Conservation (phyloP, 257 asterid species). For the Solanum pinnatisectum region DNA sequence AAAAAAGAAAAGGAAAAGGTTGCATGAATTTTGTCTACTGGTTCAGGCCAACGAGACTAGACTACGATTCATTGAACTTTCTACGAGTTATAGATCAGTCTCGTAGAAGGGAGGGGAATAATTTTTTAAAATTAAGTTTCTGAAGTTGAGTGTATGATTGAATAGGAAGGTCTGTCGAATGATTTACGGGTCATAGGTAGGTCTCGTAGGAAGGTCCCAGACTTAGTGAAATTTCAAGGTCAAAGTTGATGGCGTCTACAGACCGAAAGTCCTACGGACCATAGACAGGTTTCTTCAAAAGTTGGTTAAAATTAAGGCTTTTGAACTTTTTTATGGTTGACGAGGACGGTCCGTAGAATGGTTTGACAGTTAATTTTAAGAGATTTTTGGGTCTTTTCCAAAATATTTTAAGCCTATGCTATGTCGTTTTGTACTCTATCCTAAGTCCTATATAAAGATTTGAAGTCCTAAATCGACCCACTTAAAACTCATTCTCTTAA, state of each 20-base stretch:
- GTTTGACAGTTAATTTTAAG: not conserved
- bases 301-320: not conserved
- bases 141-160: not conserved
- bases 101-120: not conserved
- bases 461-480: no score
- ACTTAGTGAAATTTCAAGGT: not conserved
- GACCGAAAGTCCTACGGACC: not conserved
- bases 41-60: not conserved
- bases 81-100: not conserved
- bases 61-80: not conserved
- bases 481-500: no score
- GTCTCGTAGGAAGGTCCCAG: no score
- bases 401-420: not conserved
- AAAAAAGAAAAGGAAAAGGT: no score
- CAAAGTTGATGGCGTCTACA: not conserved
- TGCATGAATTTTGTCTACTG: not conserved
- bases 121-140: no score
- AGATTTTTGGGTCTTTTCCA: not conserved
- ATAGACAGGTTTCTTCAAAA: not conserved
- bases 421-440: not conserved
- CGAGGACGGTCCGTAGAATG: not conserved
- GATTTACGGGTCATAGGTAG: no score
- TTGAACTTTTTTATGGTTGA: not conserved
- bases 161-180: fast-evolving
- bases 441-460: no score